phyloP scores from a whole-genome alignment of 148 eudicot genomes.

The Pouteria glomerata region DNA sequence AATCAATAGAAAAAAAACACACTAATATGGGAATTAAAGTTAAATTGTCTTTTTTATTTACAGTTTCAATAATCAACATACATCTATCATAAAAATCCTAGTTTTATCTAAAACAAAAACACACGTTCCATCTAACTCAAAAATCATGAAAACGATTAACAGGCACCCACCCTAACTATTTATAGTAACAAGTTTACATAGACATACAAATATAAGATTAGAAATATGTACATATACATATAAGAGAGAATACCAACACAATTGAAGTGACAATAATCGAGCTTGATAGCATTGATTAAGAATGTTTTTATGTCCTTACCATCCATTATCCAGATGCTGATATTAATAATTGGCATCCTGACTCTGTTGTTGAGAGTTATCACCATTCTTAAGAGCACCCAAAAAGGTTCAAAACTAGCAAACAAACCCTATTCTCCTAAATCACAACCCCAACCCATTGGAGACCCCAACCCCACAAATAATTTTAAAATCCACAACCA shows the following conservation, averaged over 20 bases:
- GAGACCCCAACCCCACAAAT: no score
- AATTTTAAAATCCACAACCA: no score
- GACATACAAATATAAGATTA: not conserved
- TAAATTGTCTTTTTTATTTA: not conserved
- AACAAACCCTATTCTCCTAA: no score
- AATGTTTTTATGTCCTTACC: conserved; percentile 63
- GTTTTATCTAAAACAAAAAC: not conserved
- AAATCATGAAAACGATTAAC: not conserved
- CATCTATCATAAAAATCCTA: not conserved
- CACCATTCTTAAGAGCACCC: conserved; percentile 23
- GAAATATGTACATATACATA: no score
- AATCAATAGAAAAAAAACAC: no score
- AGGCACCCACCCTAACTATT: not conserved
- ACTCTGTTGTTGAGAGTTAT: conserved; percentile 67
- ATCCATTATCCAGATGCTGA: conserved; percentile 92
- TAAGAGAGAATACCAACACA: conserved; percentile 68
- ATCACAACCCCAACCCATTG: no score
- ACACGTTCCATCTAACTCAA: not conserved
- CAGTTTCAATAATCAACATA: not conserved
- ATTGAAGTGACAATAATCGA: conserved; percentile 87
- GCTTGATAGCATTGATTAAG: conserved; percentile 53
- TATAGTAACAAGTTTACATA: not conserved
- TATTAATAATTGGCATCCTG: conserved; percentile 78
- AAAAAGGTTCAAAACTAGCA: no score
- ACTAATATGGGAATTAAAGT: no score